Conservation (phyloP, 257 asterid genomes). For the Plantago elongata region DNA sequence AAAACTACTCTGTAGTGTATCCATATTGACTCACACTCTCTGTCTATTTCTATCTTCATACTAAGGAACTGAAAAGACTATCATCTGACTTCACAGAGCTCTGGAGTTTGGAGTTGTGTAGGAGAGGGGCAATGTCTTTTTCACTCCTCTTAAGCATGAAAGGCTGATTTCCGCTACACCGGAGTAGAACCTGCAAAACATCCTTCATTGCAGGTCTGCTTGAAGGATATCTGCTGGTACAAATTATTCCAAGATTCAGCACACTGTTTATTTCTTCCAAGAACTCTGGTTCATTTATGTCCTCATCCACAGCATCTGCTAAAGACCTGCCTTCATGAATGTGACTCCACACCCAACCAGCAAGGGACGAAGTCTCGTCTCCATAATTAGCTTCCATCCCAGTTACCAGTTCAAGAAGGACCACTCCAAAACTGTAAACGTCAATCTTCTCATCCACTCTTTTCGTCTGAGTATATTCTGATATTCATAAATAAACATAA, state of each 20-base stretch:
- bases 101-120: slow-evolving; percentile 33
- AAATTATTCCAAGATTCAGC: slow-evolving; percentile 66
- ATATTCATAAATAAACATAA: slow-evolving; percentile 4
- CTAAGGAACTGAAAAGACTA: slow-evolving; percentile 28
- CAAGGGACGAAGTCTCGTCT: slow-evolving; percentile 60
- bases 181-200: slow-evolving; percentile 52
- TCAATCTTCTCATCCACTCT: slow-evolving; percentile 84
- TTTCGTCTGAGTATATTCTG: slow-evolving; percentile 74
- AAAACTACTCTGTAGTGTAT: not conserved
- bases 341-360: slow-evolving; percentile 74
- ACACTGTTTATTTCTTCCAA: slow-evolving; percentile 50
- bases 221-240: slow-evolving; percentile 54
- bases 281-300: slow-evolving; percentile 47
- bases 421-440: slow-evolving; percentile 81
- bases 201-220: slow-evolving; percentile 77
- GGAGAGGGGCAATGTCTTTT: slow-evolving; percentile 60
- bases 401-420: slow-evolving; percentile 71
- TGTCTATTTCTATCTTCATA: slow-evolving; percentile 18
- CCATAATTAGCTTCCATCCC: slow-evolving; percentile 76
- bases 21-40: not conserved
- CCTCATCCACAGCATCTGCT: slow-evolving; percentile 48
- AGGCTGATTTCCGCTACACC: slow-evolving; percentile 29
- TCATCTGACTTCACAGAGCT: slow-evolving; percentile 26
- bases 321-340: slow-evolving; percentile 42
- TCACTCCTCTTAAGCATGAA: slow-evolving; percentile 26